phyloP scores from a whole-genome alignment of 345 rosid genomes.

The Mangifera indica region DNA sequence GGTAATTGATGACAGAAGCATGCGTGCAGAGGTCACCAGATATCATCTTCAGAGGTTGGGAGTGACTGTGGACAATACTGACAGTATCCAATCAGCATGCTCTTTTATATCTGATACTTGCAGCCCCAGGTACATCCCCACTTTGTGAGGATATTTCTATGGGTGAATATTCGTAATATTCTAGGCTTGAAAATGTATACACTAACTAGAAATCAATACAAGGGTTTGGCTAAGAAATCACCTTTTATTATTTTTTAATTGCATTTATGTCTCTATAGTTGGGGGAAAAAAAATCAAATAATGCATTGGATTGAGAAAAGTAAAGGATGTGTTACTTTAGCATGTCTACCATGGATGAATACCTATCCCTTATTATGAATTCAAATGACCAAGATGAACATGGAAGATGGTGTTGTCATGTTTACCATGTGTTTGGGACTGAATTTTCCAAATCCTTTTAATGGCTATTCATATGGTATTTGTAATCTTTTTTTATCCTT shows the following conservation, averaged over 20 bases:
- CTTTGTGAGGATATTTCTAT: background rate
- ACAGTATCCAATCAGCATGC: conserved; percentile 46
- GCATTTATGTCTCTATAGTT: background rate
- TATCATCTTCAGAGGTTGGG: conserved; percentile 80
- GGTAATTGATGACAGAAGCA: conserved; percentile 66
- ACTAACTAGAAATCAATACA: background rate
- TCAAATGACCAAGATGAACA: background rate
- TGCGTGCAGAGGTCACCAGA: conserved; percentile 74
- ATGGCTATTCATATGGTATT: background rate
- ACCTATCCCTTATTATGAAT: background rate
- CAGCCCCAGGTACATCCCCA: conserved; percentile 41
- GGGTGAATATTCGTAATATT: background rate
- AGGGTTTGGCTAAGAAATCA: background rate
- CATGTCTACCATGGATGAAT: background rate
- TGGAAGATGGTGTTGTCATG: background rate
- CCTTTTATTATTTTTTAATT: background rate
- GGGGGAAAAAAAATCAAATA: background rate
- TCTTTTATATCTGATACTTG: conserved; percentile 32
- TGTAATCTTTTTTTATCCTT: background rate
- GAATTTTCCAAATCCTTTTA: background rate
- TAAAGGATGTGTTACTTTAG: background rate
- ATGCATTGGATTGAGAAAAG: background rate
- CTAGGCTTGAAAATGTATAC: background rate
- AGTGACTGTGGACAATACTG: conserved; percentile 43
- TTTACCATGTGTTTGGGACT: background rate